Conservation (phyloP, 108 stramenopile genomes). For the Cyclotella sp. region DNA sequence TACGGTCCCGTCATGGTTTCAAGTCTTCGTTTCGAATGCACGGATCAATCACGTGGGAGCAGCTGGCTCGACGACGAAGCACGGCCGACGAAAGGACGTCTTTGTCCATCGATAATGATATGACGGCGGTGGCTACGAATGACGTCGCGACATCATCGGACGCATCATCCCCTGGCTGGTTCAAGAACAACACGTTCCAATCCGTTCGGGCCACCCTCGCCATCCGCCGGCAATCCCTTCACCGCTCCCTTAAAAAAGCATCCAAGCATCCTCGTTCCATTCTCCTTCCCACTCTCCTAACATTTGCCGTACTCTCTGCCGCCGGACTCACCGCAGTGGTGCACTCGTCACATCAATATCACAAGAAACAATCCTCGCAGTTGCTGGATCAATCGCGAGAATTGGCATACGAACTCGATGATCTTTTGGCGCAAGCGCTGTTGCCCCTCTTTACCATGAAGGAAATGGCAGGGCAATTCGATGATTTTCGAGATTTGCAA, state of each 20-base stretch:
- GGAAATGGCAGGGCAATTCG: slow-evolving; percentile 1
- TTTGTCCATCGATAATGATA: neutral
- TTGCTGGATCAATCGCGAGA: neutral
- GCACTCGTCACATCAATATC: neutral
- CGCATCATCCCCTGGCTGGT: neutral
- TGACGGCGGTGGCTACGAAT: neutral
- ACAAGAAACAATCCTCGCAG: neutral
- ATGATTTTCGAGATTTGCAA: neutral
- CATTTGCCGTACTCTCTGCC: neutral
- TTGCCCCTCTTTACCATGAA: neutral
- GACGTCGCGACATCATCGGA: neutral
- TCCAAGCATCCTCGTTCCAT: neutral
- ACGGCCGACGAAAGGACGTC: neutral
- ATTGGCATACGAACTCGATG: neutral
- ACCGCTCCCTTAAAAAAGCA: neutral
- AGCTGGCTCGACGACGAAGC: neutral
- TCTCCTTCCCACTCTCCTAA: neutral
- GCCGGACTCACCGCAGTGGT: neutral
- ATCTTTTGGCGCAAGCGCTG: neutral
- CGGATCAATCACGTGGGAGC: neutral
- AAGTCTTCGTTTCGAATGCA: too few relatives aligned
- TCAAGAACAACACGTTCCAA: neutral
- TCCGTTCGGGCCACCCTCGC: too few relatives aligned
- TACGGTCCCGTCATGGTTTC: too few relatives aligned
- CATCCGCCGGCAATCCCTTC: neutral